Conservation (phyloP, 1,139 yeast species). For the Wickerhamiella pararugosa region DNA sequence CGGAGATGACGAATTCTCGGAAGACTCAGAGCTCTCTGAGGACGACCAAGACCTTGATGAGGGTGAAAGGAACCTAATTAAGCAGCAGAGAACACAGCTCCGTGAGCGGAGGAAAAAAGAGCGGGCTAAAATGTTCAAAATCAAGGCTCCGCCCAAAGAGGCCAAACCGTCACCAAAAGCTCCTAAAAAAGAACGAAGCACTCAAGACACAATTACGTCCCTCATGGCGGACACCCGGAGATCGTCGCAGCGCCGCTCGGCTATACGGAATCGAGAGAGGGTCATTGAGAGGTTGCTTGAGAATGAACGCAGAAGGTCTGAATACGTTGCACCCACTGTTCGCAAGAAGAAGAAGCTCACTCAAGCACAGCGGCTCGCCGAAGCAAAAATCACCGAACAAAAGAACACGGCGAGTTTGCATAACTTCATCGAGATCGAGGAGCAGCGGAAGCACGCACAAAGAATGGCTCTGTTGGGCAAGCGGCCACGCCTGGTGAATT, state of each 20-base stretch:
- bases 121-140: conserved; percentile 17
- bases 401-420: conserved; percentile 59
- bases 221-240: conserved; percentile 51
- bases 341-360: conserved; percentile 35
- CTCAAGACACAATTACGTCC: conserved; percentile 20
- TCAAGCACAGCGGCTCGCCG: conserved; percentile 71
- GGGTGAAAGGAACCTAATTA: conserved; percentile 23
- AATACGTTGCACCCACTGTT: conserved; percentile 27
- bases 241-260: conserved; percentile 65
- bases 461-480: conserved; percentile 55
- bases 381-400: conserved; percentile 76
- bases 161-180: conserved; percentile 2
- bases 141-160: conserved; percentile 11
- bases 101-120: conserved; percentile 17
- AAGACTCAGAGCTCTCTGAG: conserved; percentile 16
- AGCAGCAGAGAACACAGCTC: conserved; percentile 19
- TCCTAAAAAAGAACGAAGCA: conserved; percentile 12
- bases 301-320: conserved; percentile 50
- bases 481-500: conserved; percentile 42
- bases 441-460: conserved; percentile 63
- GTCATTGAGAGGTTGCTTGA: conserved; percentile 59
- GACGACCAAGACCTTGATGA: conserved; percentile 23
- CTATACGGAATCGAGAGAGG: conserved; percentile 63
- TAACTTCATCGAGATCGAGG: conserved; percentile 69
- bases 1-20: conserved; percentile 19